These are phyloP conservation scores for Yamadazyma songkhlaensis DNA, from an alignment of 1,139 yeast genomes.

Conservation along the genomic window DNA sequence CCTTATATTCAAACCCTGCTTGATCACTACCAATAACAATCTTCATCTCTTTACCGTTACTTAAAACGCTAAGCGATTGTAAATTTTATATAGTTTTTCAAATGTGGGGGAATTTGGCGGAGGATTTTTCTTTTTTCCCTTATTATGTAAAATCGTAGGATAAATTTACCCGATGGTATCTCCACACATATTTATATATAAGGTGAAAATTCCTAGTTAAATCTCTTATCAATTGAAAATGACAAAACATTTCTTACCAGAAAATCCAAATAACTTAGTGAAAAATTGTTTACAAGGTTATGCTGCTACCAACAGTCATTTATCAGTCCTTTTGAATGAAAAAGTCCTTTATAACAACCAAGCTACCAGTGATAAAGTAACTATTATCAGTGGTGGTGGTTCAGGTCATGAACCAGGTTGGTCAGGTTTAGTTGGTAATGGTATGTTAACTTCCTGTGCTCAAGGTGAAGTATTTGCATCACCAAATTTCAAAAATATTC, in stretches of 20 bases:
- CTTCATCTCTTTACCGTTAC: slow-evolving; percentile 13
- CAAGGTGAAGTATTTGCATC: slow-evolving; percentile 47
- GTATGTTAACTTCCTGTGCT: slow-evolving; percentile 45
- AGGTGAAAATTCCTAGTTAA: not conserved
- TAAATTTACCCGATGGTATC: slow-evolving; percentile 1
- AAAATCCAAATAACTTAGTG: slow-evolving; percentile 17
- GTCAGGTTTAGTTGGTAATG: slow-evolving; percentile 43
- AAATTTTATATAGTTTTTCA: too few relatives aligned
- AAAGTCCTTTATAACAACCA: slow-evolving; percentile 32
- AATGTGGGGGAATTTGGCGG: not conserved
- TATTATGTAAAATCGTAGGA: too few relatives aligned
- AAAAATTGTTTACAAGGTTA: slow-evolving; percentile 18
- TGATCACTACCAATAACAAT: slow-evolving; percentile 42
- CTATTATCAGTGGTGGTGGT: slow-evolving; percentile 43
- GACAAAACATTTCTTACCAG: slow-evolving; percentile 22
- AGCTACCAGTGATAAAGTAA: slow-evolving; percentile 24
- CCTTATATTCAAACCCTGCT: slow-evolving; percentile 45
- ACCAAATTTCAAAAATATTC: slow-evolving; percentile 40
- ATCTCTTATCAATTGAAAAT: slow-evolving; percentile 3
- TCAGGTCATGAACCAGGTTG: slow-evolving; percentile 50
- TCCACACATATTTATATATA: slow-evolving; percentile 1
- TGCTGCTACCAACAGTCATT: slow-evolving; percentile 16
- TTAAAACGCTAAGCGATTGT: too few relatives aligned
- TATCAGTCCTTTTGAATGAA: slow-evolving; percentile 27
- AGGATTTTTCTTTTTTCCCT: not conserved